phyloP scores from a whole-genome alignment of 306 rosid species.

The cucumber (Cucumis sativus) region DNA sequence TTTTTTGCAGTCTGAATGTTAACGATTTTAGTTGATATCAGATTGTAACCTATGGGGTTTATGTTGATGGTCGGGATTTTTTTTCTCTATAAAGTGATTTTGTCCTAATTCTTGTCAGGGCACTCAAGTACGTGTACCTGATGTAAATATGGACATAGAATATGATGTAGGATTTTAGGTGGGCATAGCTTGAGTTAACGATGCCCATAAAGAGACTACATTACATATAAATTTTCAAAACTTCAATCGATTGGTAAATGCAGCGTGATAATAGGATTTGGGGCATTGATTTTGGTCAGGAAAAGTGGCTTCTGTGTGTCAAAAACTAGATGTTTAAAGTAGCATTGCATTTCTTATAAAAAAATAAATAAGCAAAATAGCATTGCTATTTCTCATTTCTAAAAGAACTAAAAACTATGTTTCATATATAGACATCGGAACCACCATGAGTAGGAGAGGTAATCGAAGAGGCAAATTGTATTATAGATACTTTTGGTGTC shows the following conservation, averaged over 20 bases:
- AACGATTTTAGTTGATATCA: not conserved
- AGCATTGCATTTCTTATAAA: too few species aligned
- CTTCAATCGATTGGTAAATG: not conserved
- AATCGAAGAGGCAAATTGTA: not conserved
- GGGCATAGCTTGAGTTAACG: conserved; percentile 8
- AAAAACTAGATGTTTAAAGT: not conserved
- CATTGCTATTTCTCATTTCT: not conserved
- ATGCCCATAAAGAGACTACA: conserved; percentile 20
- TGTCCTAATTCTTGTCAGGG: conserved; percentile 34
- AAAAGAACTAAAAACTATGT: not conserved
- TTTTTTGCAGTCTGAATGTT: not conserved
- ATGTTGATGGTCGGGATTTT: not conserved
- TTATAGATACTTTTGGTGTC: not conserved
- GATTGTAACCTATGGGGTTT: not conserved
- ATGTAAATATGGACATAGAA: conserved; percentile 34
- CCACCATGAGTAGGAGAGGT: not conserved
- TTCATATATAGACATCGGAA: not conserved
- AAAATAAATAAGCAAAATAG: too few species aligned
- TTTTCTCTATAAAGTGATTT: not conserved
- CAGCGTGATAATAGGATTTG: not conserved
- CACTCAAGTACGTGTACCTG: conserved; percentile 23
- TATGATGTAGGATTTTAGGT: conserved; percentile 18
- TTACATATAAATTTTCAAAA: conserved; percentile 2
- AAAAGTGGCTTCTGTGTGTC: not conserved
- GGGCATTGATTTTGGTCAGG: not conserved